A percentile compares a stretch with the other conserved stretches of the same genome.
Evolutionary conservation across 352 stramenopile genomes (phyloP).

Genomic region (Phytophthora pluvialis): DNA sequence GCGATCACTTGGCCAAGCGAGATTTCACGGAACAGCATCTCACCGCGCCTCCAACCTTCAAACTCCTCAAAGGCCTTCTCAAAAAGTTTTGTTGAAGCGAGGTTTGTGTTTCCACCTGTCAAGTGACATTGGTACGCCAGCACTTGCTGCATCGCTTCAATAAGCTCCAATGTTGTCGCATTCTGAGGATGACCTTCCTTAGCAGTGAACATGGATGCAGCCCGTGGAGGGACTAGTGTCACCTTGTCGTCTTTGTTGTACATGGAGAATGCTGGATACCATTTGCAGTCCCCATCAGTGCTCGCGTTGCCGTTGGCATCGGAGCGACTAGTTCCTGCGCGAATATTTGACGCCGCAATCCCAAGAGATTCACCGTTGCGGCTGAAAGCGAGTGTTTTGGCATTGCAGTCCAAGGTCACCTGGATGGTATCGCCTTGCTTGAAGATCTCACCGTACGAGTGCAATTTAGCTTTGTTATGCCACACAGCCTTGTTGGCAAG

Average conservation of each 20-base stretch:
- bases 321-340: slow-evolving; percentile 24
- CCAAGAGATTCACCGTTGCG: slow-evolving; percentile 89
- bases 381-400: slow-evolving; percentile 83
- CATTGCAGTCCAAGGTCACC: slow-evolving; percentile 85
- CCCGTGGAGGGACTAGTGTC: slow-evolving; percentile 61
- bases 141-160: slow-evolving; percentile 42
- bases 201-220: slow-evolving; percentile 6
- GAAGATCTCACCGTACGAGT: slow-evolving; percentile 92
- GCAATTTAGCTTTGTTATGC: slow-evolving; percentile 92
- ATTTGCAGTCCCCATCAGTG: slow-evolving; percentile 47
- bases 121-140: slow-evolving; percentile 29
- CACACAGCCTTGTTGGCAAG: slow-evolving; percentile 92
- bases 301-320: background rate
- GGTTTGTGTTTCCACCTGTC: background rate
- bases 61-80: slow-evolving; percentile 38
- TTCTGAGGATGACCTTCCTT: slow-evolving; percentile 35
- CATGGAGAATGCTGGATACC: slow-evolving; percentile 90
- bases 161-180: slow-evolving; percentile 44
- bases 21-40: slow-evolving; percentile 43
- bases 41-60: slow-evolving; percentile 32
- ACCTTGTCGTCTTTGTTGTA: slow-evolving; percentile 94
- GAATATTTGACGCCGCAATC: slow-evolving; percentile 79
- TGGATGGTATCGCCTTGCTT: slow-evolving; percentile 89
- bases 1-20: slow-evolving; percentile 40
- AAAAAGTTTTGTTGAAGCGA: slow-evolving; percentile 19